Evolutionary conservation across 192 early-diverging fungal genomes (phyloP).

Genomic region (Backusella westeae): DNA sequence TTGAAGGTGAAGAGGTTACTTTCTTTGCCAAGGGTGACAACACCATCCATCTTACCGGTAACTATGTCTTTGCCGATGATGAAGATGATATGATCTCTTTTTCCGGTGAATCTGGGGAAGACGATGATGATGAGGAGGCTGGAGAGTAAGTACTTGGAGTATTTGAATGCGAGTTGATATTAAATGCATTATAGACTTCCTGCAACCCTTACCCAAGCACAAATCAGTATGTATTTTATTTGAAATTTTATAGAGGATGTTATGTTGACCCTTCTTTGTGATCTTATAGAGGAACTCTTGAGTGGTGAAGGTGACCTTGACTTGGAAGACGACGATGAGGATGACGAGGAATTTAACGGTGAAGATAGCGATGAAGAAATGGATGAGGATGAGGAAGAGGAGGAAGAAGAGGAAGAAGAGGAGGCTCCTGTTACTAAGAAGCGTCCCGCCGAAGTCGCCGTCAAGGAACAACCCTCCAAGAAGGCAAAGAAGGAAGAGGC

Average conservation of each 20-base stretch:
- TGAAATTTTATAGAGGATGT: not conserved
- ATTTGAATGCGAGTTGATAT: not conserved
- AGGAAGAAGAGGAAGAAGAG: constrained; percentile 39
- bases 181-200: not conserved
- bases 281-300: not conserved
- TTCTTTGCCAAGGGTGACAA: constrained; percentile 68
- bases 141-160: not conserved
- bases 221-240: not conserved
- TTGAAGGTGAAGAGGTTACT: constrained; percentile 81
- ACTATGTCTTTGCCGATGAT: constrained; percentile 55
- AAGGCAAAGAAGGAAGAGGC: constrained; percentile 18
- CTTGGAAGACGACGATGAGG: constrained; percentile 27
- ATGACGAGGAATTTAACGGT: not conserved
- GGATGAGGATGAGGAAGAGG: constrained; percentile 37
- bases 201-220: not conserved
- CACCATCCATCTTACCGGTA: constrained; percentile 71
- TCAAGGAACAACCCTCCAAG: constrained; percentile 20
- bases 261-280: not conserved
- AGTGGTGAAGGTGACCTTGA: constrained; percentile 15
- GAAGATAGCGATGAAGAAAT: constrained; percentile 25
- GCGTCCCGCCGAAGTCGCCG: constrained; percentile 28
- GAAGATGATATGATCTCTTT: constrained; percentile 19
- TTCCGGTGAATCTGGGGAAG: constrained; percentile 9
- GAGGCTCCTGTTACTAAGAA: constrained; percentile 29
- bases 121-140: not conserved